These are phyloP conservation scores for Physocladia obscura DNA, from an alignment of 192 early-diverging fungal species.

Conservation along the genomic window DNA sequence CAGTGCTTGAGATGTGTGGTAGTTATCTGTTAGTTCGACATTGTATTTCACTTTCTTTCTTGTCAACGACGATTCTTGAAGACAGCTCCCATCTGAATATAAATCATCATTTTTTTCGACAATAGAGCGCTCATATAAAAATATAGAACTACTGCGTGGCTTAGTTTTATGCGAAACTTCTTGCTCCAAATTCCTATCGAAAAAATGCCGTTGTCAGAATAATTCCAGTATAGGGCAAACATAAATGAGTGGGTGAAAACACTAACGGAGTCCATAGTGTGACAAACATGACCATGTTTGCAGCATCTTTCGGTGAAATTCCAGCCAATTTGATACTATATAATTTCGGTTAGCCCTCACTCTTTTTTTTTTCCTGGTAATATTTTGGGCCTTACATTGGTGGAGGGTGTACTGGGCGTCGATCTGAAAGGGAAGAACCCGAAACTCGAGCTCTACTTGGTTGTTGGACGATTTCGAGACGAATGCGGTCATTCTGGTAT, in stretches of 20 bases:
- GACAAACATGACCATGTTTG: constrained; percentile 13
- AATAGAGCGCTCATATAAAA: not conserved
- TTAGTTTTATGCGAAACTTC: not conserved
- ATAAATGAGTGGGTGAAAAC: not conserved
- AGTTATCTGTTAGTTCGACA: not conserved
- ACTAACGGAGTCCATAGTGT: constrained; percentile 28
- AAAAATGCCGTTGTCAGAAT: not conserved
- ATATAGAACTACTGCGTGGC: not conserved
- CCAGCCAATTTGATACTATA: constrained; percentile 6
- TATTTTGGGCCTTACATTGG: constrained; percentile 4
- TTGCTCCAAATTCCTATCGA: not conserved
- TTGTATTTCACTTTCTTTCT: not conserved
- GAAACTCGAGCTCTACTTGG: constrained; percentile 15
- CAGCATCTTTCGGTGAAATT: not conserved
- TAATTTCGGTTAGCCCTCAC: too few species aligned
- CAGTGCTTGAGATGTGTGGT: constrained; percentile 23
- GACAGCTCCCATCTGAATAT: too few species aligned
- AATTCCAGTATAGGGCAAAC: too few species aligned
- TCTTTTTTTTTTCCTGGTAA: not conserved
- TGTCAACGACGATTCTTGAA: not conserved
- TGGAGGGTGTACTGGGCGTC: constrained; percentile 22
- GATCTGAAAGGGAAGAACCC: constrained; percentile 7
- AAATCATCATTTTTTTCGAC: not conserved
- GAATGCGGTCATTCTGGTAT: too few species aligned
- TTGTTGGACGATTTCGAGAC: constrained; percentile 26